Evolutionary conservation across 306 rosid species (phyloP).

Genomic region (Prunus mongolica): DNA sequence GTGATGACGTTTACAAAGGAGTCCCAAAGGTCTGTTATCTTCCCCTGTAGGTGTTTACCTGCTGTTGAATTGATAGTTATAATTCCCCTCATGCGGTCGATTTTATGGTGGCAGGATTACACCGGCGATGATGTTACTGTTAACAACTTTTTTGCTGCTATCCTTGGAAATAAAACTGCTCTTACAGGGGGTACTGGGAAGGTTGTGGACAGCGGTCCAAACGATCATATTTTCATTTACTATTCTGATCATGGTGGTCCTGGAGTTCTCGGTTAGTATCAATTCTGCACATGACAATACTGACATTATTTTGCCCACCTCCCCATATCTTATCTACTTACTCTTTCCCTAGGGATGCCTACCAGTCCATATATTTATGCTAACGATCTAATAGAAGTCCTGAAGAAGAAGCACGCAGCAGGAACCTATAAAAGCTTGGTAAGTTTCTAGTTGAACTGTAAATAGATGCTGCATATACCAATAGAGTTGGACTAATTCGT

Average conservation of each 20-base stretch:
- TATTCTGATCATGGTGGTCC: constrained; percentile 95
- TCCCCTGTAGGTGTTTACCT: background rate
- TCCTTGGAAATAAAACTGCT: constrained; percentile 83
- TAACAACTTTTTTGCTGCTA: constrained; percentile 63
- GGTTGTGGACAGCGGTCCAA: constrained; percentile 90
- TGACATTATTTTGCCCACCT: background rate
- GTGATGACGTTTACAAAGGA: constrained; percentile 81
- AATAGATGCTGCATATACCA: constrained; percentile 6
- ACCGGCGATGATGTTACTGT: constrained; percentile 72
- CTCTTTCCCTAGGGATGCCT: constrained; percentile 65
- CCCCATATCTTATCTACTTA: background rate
- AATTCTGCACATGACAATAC: background rate
- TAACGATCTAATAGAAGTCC: constrained; percentile 54
- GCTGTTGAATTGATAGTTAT: background rate
- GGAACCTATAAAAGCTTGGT: constrained; percentile 81
- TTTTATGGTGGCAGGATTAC: constrained; percentile 63
- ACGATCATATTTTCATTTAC: constrained; percentile 84
- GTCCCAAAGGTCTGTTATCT: constrained; percentile 74
- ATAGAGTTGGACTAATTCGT: constrained; percentile 9
- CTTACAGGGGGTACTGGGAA: constrained; percentile 90
- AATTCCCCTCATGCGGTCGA: constrained; percentile 2
- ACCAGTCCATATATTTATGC: constrained; percentile 67
- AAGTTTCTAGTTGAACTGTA: constrained; percentile 25
- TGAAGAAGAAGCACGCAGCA: constrained; percentile 72
- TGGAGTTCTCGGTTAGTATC: constrained; percentile 87